Conservation (phyloP, 495 filamentous ascomycete species). For the Parmelia sp. region DNA sequence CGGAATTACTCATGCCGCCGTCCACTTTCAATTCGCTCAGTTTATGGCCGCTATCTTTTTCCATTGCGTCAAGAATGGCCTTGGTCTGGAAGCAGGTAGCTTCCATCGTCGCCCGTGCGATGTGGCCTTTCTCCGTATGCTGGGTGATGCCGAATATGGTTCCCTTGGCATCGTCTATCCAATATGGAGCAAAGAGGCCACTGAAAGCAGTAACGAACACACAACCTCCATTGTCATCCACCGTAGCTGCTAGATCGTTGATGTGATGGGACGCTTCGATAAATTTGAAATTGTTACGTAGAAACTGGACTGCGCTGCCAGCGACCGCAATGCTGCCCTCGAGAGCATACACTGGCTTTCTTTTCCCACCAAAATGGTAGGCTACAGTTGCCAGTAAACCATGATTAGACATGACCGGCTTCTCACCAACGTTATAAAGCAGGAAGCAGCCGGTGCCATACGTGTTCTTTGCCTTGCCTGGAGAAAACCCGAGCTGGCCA, state of each 20-base stretch:
- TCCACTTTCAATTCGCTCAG: conserved; percentile 78
- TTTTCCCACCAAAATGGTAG: conserved; percentile 65
- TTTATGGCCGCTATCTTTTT: conserved; percentile 75
- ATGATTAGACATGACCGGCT: conserved; percentile 85
- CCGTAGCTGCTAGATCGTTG: conserved; percentile 71
- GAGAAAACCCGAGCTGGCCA: conserved; percentile 82
- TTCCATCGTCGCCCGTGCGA: conserved; percentile 89
- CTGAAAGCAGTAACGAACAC: conserved; percentile 95
- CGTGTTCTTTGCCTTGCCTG: conserved; percentile 89
- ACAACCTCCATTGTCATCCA: conserved; percentile 84
- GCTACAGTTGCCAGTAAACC: conserved; percentile 85
- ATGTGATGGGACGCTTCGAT: conserved; percentile 71
- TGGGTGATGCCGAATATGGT: conserved; percentile 88
- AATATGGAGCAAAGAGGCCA: conserved; percentile 95
- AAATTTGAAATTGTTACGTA: conserved; percentile 86
- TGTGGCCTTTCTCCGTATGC: conserved; percentile 82
- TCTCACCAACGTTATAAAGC: conserved; percentile 85
- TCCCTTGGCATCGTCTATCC: conserved; percentile 93
- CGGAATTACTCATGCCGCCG: conserved; percentile 89
- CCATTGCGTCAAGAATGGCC: conserved; percentile 93
- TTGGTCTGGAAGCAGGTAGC: conserved; percentile 94
- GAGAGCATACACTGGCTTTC: conserved; percentile 78
- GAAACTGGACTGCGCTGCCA: conserved; percentile 82
- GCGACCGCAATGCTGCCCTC: conserved; percentile 92
- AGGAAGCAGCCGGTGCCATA: conserved; percentile 96